Conservation (phyloP, 129 eudicot species). For the Heracleum sosnowskyi region DNA sequence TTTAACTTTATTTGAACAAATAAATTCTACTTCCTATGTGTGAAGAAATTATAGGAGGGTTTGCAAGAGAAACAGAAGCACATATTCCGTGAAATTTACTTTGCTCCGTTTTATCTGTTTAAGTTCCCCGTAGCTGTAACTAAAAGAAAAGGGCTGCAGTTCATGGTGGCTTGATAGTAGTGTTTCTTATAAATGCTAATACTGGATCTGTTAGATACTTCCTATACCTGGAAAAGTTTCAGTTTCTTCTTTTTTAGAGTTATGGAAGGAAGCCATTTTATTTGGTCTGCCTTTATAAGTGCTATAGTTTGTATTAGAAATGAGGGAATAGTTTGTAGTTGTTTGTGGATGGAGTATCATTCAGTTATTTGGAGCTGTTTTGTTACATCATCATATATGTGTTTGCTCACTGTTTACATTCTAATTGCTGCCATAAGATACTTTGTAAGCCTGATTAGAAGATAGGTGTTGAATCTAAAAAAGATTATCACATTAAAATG, state of each 20-base stretch:
- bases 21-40: not conserved
- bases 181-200: too few relatives aligned
- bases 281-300: not conserved
- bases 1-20: not conserved
- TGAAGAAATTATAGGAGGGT: not conserved
- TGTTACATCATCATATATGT: not conserved
- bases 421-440: not conserved
- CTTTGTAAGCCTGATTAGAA: not conserved
- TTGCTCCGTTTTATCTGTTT: not conserved
- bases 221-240: not conserved
- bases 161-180: not conserved
- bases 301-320: not conserved
- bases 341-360: not conserved
- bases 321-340: not conserved
- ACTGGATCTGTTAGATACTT: not conserved
- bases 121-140: not conserved
- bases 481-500: not conserved
- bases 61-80: not conserved
- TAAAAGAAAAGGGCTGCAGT: not conserved
- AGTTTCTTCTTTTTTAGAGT: not conserved
- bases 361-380: not conserved
- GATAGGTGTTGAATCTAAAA: not conserved
- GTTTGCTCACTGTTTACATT: not conserved
- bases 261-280: not conserved
- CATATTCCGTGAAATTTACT: not conserved